phyloP scores from a whole-genome alignment of 495 filamentous ascomycete species.

The Extremus antarcticus region DNA sequence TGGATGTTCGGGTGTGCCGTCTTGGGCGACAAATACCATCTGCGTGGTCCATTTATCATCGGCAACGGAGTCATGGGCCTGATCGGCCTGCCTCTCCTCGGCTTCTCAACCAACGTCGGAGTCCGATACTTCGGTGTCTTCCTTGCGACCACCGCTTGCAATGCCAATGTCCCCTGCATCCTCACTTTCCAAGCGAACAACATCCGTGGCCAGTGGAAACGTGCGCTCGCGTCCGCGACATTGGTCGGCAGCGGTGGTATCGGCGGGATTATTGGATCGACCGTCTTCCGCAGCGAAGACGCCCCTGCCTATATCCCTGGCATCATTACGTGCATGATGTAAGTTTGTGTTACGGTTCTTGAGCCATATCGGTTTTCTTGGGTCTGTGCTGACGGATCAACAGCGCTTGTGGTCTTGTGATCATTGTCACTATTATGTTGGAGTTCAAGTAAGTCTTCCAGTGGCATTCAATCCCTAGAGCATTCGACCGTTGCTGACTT shows the following conservation, averaged over 20 bases:
- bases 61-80: slow-evolving; percentile 41
- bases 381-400: too few species aligned
- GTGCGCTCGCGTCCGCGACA: slow-evolving; percentile 47
- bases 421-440: slow-evolving; percentile 28
- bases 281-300: slow-evolving; percentile 49
- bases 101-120: slow-evolving; percentile 38
- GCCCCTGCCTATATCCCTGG: slow-evolving; percentile 47
- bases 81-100: slow-evolving; percentile 41
- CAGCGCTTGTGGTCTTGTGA: slow-evolving; percentile 36
- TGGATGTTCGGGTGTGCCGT: slow-evolving; percentile 46
- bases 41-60: slow-evolving; percentile 47
- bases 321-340: slow-evolving; percentile 37
- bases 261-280: slow-evolving; percentile 48
- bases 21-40: slow-evolving; percentile 45
- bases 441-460: not conserved
- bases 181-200: slow-evolving; percentile 60
- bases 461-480: too few species aligned
- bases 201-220: slow-evolving; percentile 55
- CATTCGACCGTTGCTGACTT: not conserved
- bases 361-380: too few species aligned
- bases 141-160: slow-evolving; percentile 47
- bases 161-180: slow-evolving; percentile 47
- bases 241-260: slow-evolving; percentile 46
- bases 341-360: too few species aligned
- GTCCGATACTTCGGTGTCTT: slow-evolving; percentile 57